These are phyloP conservation scores for Acacia melanoxylon DNA, from an alignment of 306 rosid genomes.

Conservation along the genomic window DNA sequence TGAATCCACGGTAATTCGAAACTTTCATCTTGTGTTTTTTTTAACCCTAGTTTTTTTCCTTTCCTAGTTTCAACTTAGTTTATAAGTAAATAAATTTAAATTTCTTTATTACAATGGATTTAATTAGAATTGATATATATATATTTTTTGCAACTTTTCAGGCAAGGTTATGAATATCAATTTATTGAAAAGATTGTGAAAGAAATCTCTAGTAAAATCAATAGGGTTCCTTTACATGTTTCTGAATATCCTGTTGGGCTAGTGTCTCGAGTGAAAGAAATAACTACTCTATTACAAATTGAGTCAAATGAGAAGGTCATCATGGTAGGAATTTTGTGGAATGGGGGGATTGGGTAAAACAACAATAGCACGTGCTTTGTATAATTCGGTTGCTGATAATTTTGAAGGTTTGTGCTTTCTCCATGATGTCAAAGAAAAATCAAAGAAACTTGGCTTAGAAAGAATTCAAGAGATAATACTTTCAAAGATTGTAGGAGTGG, in stretches of 20 bases:
- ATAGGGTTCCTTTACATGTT: neutral
- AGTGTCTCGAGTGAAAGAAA: neutral
- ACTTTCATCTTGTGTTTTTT: too few species aligned
- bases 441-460: neutral
- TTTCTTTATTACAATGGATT: too few species aligned
- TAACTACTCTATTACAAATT: neutral
- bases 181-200: neutral
- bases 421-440: neutral
- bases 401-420: neutral
- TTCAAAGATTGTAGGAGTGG: neutral
- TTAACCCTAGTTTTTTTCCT: too few species aligned
- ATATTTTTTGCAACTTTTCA: too few species aligned
- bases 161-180: too few species aligned
- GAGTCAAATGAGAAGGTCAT: neutral
- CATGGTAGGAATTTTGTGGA: conserved; percentile 1
- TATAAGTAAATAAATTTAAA: too few species aligned
- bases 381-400: too few species aligned
- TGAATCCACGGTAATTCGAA: too few species aligned
- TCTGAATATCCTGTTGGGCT: neutral
- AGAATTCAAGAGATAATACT: neutral
- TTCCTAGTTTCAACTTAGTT: too few species aligned
- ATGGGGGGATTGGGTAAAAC: neutral
- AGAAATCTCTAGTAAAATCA: neutral
- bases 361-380: neutral
- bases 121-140: too few species aligned